Base-by-base conservation (phyloP, 306 rosid species). In the Lithocarpus polystachyus region DNA sequence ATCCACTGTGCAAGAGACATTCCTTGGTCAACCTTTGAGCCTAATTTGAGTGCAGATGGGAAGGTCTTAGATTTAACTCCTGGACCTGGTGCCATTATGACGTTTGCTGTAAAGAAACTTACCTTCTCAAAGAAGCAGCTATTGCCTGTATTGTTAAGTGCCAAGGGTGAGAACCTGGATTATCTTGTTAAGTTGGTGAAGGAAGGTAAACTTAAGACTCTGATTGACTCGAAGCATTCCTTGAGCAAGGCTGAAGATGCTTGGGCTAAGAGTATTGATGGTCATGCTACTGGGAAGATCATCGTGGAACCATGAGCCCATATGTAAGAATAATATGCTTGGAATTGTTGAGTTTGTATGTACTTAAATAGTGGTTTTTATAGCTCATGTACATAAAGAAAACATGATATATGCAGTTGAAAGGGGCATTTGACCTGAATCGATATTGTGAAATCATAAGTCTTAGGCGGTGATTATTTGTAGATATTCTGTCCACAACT, bases 241-340 rank as follows among this genome's bases (percentile, higher is more conserved):
- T 72, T 92, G 68, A 86, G 86, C 83, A 92, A 84, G 80, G 97
- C 88, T 59, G 90, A 86, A 79, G 91, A 87, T 86, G 94, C 93
- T 60, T 92, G 94, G 97, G 90, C 91, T 56, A 88, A 86, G 87
- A 87, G 94, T 75, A 87, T 87, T 52, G 91, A 88, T 35, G 90
- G 94, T 54, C 89, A 84, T 79, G 91, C 91, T 62, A 90, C 94
- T 20, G 94, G 94, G 33, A 92, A 90, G 84, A 86, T 92, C 87
- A 75, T 92, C 57, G 89, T 89, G 79, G 94, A 88, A 77, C 82
- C 84, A 18, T 71, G 45, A 40, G 45, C 45, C 45, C 45, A 8
- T 40, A 40, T 2, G 12, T 8, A 60, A 68, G 13, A 5, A 13
- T 52, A 4, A 17, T 14, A 33, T 37, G 19, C 24, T 5, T 31